These are phyloP conservation scores for Aspergillus fructus DNA, from an alignment of 2,329 filamentous ascomycete species.

Conservation along the genomic window DNA sequence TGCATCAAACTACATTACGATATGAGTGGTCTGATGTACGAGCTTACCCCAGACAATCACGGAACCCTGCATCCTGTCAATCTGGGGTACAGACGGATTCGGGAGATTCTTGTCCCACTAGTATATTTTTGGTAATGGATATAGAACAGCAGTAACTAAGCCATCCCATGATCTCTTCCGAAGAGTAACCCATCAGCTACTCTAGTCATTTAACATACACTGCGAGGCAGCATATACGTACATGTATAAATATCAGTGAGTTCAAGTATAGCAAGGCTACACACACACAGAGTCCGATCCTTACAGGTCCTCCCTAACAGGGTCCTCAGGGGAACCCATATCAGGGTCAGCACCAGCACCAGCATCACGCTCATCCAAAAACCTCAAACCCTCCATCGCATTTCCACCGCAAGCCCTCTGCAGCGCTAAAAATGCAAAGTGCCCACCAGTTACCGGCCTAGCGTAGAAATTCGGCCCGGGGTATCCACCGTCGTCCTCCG, in stretches of 20 bases:
- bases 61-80: background rate
- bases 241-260: background rate
- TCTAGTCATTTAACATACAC: background rate
- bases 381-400: conserved; percentile 58
- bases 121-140: background rate
- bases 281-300: background rate
- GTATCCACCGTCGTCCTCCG: conserved; percentile 73
- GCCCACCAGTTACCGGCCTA: conserved; percentile 77
- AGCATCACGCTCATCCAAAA: conserved; percentile 41
- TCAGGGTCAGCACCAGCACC: background rate
- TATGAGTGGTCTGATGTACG: background rate
- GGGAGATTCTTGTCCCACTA: background rate
- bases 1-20: background rate
- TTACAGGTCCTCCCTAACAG: conserved; percentile 3
- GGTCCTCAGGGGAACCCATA: background rate
- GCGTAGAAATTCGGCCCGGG: conserved; percentile 76
- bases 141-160: background rate
- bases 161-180: background rate
- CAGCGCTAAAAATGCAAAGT: conserved; percentile 82
- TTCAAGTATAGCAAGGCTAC: background rate
- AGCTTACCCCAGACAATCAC: background rate
- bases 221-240: background rate
- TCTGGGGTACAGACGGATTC: background rate
- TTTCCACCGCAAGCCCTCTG: conserved; percentile 74
- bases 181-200: background rate